Percentiles rank a stretch among this genome's conserved stretches.
phyloP scores from a whole-genome alignment of 179 eudicot species.

The Camellia oleifera region DNA sequence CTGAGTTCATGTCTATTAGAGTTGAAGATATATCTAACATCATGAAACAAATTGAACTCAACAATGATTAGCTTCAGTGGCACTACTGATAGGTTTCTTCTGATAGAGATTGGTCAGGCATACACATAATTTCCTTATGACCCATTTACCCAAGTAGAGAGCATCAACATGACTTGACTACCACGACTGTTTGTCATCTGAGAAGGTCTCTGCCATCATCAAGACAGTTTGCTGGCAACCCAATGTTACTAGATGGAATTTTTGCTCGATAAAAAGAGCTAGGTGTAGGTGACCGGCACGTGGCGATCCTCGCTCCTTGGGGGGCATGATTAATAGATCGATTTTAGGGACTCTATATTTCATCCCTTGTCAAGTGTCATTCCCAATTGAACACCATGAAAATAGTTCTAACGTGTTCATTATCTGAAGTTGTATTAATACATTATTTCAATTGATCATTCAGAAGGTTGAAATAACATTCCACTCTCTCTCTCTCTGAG shows the following conservation, averaged over 20 bases:
- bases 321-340: not conserved
- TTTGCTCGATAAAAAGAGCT: no score
- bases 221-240: not conserved
- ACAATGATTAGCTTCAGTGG: not conserved
- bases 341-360: not conserved
- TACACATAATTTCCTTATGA: not conserved
- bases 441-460: not conserved
- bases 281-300: no score
- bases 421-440: not conserved
- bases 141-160: not conserved
- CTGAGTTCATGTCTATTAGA: constrained; percentile 16
- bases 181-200: not conserved
- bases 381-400: not conserved
- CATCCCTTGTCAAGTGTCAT: no score
- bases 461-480: no score
- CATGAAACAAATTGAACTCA: constrained; percentile 13
- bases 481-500: not conserved
- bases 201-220: not conserved
- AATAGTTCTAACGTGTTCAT: not conserved
- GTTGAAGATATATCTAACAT: constrained; percentile 18
- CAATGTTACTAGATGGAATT: no score
- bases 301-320: no score
- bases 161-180: not conserved
- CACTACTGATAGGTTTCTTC: not conserved
- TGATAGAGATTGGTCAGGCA: not conserved